These are phyloP conservation scores for Celoporthe dispersa DNA, from an alignment of 2,329 filamentous ascomycete species.

Conservation along the genomic window DNA sequence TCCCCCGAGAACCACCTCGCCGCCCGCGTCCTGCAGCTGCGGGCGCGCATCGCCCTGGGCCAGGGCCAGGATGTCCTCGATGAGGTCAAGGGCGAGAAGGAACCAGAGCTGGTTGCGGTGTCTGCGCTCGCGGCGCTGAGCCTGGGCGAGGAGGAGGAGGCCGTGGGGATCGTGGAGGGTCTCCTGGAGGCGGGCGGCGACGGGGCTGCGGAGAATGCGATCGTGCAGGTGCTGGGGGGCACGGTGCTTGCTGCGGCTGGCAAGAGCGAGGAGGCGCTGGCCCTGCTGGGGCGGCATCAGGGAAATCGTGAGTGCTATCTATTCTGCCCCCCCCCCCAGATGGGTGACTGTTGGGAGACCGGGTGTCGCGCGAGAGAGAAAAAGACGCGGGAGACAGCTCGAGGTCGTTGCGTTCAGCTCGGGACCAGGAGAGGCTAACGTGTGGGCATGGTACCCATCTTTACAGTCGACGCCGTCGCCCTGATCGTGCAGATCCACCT, in stretches of 20 bases:
- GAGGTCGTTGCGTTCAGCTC: neutral
- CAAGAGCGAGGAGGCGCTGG: slow-evolving; percentile 83
- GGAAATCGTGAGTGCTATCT: slow-evolving; percentile 70
- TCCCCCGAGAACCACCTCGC: slow-evolving; percentile 78
- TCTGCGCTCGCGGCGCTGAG: slow-evolving; percentile 73
- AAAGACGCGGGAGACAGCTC: slow-evolving; percentile 7
- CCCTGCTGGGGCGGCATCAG: slow-evolving; percentile 80
- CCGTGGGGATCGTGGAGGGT: slow-evolving; percentile 66
- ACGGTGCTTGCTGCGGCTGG: slow-evolving; percentile 80
- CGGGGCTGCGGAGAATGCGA: slow-evolving; percentile 71
- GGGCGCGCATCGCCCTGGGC: slow-evolving; percentile 82
- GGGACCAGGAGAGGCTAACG: slow-evolving; percentile 34
- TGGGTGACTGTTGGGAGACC: no score
- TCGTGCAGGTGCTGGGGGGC: slow-evolving; percentile 81
- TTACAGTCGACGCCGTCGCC: slow-evolving; percentile 74
- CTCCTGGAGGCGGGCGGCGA: slow-evolving; percentile 70
- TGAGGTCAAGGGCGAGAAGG: slow-evolving; percentile 65
- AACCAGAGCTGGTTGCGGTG: slow-evolving; percentile 77
- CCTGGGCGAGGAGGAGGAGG: slow-evolving; percentile 64
- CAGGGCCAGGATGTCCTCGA: slow-evolving; percentile 74
- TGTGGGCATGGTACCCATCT: neutral
- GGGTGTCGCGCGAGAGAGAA: no score
- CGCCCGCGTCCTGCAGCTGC: slow-evolving; percentile 77
- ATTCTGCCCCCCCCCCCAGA: neutral
- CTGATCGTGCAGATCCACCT: slow-evolving; percentile 92